Percentiles rank a stretch among this genome's conserved stretches.
Conservation (phyloP, 1,139 yeast genomes). For the Kazachstania sp. region DNA sequence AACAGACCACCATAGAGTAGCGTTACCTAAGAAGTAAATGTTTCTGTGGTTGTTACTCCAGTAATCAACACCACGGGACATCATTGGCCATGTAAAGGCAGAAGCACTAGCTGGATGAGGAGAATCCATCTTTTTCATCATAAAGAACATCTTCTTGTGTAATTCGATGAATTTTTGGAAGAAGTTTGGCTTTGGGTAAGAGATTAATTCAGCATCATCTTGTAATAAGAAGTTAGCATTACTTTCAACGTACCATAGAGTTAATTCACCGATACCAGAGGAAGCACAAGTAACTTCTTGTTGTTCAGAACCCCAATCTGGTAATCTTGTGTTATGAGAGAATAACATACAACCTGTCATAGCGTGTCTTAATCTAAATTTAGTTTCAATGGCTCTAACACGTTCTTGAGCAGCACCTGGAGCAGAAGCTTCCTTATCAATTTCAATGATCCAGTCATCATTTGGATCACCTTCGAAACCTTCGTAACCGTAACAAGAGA, state of each 20-base stretch:
- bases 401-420: slow-evolving; percentile 52
- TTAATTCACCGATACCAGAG: slow-evolving; percentile 65
- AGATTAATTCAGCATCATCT: slow-evolving; percentile 44
- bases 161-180: slow-evolving; percentile 66
- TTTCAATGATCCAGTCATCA: slow-evolving; percentile 90
- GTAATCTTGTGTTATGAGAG: slow-evolving; percentile 77
- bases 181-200: slow-evolving; percentile 57
- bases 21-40: slow-evolving; percentile 84
- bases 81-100: slow-evolving; percentile 83
- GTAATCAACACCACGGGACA: slow-evolving; percentile 87
- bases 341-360: slow-evolving; percentile 85
- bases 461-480: slow-evolving; percentile 94
- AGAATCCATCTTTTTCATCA: slow-evolving; percentile 74
- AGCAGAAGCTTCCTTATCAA: slow-evolving; percentile 52
- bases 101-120: slow-evolving; percentile 86
- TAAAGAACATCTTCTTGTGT: slow-evolving; percentile 84
- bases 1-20: slow-evolving; percentile 80
- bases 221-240: slow-evolving; percentile 47
- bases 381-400: slow-evolving; percentile 73
- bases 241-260: slow-evolving; percentile 83
- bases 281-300: slow-evolving; percentile 93
- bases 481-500: slow-evolving; percentile 79
- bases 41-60: slow-evolving; percentile 76
- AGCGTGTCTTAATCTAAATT: slow-evolving; percentile 82
- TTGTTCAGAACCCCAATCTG: slow-evolving; percentile 93